A percentile compares a stretch with the other conserved stretches of the same genome.
These are phyloP conservation scores for Alternaria sp. DNA, from an alignment of 2,329 filamentous ascomycete genomes.

Conservation along the genomic window DNA sequence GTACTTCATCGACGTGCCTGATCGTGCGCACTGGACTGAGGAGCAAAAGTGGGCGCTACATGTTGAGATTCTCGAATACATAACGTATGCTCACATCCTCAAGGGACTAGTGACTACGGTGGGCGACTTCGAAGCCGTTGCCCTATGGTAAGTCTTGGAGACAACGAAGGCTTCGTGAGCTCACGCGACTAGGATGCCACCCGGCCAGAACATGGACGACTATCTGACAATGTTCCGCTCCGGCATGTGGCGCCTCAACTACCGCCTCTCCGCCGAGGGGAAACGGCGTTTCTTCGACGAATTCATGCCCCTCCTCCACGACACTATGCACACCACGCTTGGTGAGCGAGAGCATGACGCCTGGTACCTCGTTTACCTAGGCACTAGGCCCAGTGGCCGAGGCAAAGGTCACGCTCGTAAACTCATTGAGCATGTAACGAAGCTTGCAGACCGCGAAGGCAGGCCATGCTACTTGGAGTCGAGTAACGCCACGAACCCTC, in stretches of 20 bases:
- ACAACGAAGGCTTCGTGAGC: neutral
- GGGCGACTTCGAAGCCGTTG: slow-evolving; percentile 79
- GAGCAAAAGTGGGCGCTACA: slow-evolving; percentile 79
- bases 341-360: slow-evolving; percentile 69
- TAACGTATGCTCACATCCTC: slow-evolving; percentile 76
- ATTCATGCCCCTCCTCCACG: slow-evolving; percentile 75
- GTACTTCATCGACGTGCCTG: slow-evolving; percentile 77
- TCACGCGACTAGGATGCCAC: slow-evolving; percentile 68
- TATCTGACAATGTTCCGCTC: slow-evolving; percentile 73
- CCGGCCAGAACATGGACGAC: slow-evolving; percentile 75
- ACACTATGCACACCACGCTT: slow-evolving; percentile 73
- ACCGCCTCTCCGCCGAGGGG: slow-evolving; percentile 74
- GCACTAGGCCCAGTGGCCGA: slow-evolving; percentile 72
- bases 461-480: slow-evolving; percentile 79
- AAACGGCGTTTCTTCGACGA: slow-evolving; percentile 77
- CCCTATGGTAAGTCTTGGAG: slow-evolving; percentile 71
- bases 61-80: slow-evolving; percentile 76
- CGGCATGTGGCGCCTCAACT: slow-evolving; percentile 79
- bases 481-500: slow-evolving; percentile 70
- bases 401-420: slow-evolving; percentile 75
- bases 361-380: slow-evolving; percentile 86
- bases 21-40: slow-evolving; percentile 66
- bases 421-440: slow-evolving; percentile 73
- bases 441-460: slow-evolving; percentile 69
- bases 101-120: slow-evolving; percentile 76